A percentile compares a stretch with the other conserved stretches of the same genome.
Conservation (phyloP, 2,329 filamentous ascomycete genomes). For the Ophiostoma novo-ulmi region DNA sequence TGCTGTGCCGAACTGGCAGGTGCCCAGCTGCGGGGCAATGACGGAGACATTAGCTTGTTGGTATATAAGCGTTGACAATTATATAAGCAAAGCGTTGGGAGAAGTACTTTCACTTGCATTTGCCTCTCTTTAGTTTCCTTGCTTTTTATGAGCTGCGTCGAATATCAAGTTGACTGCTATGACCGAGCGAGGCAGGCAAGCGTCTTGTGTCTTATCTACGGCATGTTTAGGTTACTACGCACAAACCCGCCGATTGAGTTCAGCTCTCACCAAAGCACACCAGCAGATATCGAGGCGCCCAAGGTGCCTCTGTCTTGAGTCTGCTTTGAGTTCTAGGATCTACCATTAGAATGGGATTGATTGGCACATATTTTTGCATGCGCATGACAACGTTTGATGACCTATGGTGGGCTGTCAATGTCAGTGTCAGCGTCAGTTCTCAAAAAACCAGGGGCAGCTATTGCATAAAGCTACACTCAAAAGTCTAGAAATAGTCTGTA, state of each 20-base stretch:
- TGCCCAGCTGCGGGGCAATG: constrained; percentile 10
- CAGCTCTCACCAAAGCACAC: no score
- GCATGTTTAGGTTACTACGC: background rate
- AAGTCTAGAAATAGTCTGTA: background rate
- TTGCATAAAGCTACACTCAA: background rate
- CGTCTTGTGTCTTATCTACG: background rate
- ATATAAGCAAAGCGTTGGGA: background rate
- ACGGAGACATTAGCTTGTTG: background rate
- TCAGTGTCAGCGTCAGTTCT: background rate
- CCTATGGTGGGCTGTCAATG: no score
- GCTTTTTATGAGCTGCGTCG: background rate
- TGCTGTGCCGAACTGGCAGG: background rate
- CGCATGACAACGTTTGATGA: no score
- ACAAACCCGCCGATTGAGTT: no score
- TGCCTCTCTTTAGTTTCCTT: no score
- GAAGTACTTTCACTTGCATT: no score
- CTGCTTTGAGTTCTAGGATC: no score
- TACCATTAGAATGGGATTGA: background rate
- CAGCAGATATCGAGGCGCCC: no score
- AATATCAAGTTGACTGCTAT: background rate
- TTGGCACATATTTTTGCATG: background rate
- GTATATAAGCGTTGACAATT: background rate
- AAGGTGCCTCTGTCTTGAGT: no score
- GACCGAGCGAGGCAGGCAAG: no score
- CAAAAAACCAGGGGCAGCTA: background rate